Percentiles rank a stretch among this genome's conserved stretches.
Evolutionary conservation across 2,329 filamentous ascomycete genomes (phyloP).

Genomic region (Dactylella cylindrospora): DNA sequence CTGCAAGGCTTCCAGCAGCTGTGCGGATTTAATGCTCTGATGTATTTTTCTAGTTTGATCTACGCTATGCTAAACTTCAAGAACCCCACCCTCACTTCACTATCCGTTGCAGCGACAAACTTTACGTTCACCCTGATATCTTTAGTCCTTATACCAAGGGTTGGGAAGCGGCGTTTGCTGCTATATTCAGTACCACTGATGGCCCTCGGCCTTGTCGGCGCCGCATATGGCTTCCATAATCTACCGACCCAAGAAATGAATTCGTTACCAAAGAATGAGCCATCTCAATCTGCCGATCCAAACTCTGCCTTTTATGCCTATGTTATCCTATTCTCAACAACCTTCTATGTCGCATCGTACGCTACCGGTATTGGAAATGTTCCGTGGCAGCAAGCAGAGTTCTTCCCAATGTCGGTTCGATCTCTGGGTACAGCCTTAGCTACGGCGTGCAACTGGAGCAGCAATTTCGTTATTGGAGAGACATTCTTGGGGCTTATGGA

Average conservation of each 20-base stretch:
- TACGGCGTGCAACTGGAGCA: constrained; percentile 82
- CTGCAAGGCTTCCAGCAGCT: constrained; percentile 86
- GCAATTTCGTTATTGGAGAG: constrained; percentile 81
- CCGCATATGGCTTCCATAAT: constrained; percentile 67
- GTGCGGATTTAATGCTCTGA: constrained; percentile 85
- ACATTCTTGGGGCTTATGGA: constrained; percentile 90
- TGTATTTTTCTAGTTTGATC: constrained; percentile 87
- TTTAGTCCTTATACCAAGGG: constrained; percentile 72
- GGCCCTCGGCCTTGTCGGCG: constrained; percentile 69
- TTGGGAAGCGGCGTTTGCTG: constrained; percentile 77
- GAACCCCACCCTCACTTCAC: constrained; percentile 75
- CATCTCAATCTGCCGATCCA: constrained; percentile 23
- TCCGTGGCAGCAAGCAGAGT: constrained; percentile 83
- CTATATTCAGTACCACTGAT: constrained; percentile 83
- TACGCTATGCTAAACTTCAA: constrained; percentile 76
- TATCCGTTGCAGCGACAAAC: constrained; percentile 80
- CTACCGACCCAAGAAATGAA: constrained; percentile 52
- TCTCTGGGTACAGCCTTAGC: constrained; percentile 71
- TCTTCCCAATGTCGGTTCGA: constrained; percentile 77
- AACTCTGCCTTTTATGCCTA: constrained; percentile 49
- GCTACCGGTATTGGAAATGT: constrained; percentile 87
- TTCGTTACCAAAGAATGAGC: not conserved
- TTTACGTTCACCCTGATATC: constrained; percentile 77
- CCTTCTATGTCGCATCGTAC: constrained; percentile 81
- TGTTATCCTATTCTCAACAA: constrained; percentile 71